A percentile compares a stretch with the other conserved stretches of the same genome.
Conservation (phyloP, 2,329 filamentous ascomycete species). For the Phoma sp. region DNA sequence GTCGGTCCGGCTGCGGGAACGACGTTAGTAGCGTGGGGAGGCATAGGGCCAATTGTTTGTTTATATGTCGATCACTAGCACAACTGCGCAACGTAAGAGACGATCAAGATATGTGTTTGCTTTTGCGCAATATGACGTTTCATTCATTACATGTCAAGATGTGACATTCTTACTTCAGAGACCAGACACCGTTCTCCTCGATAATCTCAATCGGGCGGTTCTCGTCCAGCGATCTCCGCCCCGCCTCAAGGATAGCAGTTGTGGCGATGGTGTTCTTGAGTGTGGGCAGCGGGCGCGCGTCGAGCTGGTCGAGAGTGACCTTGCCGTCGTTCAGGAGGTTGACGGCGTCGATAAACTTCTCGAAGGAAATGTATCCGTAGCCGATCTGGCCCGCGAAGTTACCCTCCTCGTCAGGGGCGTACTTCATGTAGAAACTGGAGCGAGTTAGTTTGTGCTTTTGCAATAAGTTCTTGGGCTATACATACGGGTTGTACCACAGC, state of each 20-base stretch:
- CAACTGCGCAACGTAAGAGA: too few species aligned
- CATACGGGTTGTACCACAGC: constrained; percentile 84
- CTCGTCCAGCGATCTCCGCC: constrained; percentile 84
- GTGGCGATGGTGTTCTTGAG: constrained; percentile 89
- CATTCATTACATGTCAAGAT: constrained; percentile 6
- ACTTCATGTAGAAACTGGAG: constrained; percentile 83
- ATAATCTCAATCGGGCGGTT: constrained; percentile 77
- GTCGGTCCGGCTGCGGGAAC: constrained; percentile 7
- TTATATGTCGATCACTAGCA: background rate
- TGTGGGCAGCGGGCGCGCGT: constrained; percentile 81
- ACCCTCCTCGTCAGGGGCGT: constrained; percentile 91
- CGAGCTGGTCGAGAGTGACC: constrained; percentile 75
- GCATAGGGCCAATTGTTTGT: constrained; percentile 1
- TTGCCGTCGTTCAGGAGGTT: constrained; percentile 76
- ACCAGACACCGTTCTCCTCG: constrained; percentile 70
- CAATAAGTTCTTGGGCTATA: constrained; percentile 14
- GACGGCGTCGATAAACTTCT: constrained; percentile 93
- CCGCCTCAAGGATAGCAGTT: constrained; percentile 89
- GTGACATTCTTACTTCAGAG: constrained; percentile 58
- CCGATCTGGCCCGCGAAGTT: constrained; percentile 91
- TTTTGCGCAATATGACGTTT: background rate
- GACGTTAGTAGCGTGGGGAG: constrained; percentile 2
- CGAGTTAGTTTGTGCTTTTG: constrained; percentile 11
- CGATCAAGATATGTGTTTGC: background rate
- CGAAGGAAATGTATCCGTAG: constrained; percentile 92